A percentile compares a stretch with the other conserved stretches of the same genome.
These are phyloP conservation scores for Ogataea angusta DNA, from an alignment of 805 yeast species.

Conservation along the genomic window DNA sequence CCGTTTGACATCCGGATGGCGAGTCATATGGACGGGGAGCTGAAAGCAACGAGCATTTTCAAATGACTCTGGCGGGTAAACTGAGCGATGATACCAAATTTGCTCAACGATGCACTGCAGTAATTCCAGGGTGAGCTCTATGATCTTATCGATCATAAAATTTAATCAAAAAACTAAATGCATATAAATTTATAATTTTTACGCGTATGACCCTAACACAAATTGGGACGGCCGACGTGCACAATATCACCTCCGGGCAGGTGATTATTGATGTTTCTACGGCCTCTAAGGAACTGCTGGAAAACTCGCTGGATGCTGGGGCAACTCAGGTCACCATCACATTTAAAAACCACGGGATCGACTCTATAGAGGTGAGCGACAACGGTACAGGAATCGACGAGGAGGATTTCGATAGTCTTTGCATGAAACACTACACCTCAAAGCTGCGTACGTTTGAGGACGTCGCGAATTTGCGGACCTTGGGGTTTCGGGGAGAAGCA, in stretches of 20 bases:
- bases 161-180: background rate
- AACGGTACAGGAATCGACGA: slow-evolving; percentile 63
- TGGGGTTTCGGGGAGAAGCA: slow-evolving; percentile 84
- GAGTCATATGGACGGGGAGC: slow-evolving; percentile 38
- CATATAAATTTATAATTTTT: background rate
- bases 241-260: slow-evolving; percentile 85
- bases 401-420: slow-evolving; percentile 50
- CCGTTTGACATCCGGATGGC: slow-evolving; percentile 44
- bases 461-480: slow-evolving; percentile 45
- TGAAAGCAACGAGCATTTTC: slow-evolving; percentile 41
- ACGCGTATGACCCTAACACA: slow-evolving; percentile 32
- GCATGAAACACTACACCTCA: slow-evolving; percentile 66
- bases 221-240: slow-evolving; percentile 54
- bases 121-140: slow-evolving; percentile 44
- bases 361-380: slow-evolving; percentile 63
- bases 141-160: slow-evolving; percentile 18
- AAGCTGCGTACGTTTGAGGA: slow-evolving; percentile 58
- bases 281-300: slow-evolving; percentile 81
- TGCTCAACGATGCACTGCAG: slow-evolving; percentile 51
- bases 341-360: slow-evolving; percentile 71
- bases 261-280: slow-evolving; percentile 78
- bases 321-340: slow-evolving; percentile 64
- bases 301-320: slow-evolving; percentile 80
- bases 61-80: slow-evolving; percentile 55
- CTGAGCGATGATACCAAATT: slow-evolving; percentile 46